These are phyloP conservation scores for Decorospora gaudefroyi DNA, from an alignment of 2,329 filamentous ascomycete genomes.

Conservation along the genomic window DNA sequence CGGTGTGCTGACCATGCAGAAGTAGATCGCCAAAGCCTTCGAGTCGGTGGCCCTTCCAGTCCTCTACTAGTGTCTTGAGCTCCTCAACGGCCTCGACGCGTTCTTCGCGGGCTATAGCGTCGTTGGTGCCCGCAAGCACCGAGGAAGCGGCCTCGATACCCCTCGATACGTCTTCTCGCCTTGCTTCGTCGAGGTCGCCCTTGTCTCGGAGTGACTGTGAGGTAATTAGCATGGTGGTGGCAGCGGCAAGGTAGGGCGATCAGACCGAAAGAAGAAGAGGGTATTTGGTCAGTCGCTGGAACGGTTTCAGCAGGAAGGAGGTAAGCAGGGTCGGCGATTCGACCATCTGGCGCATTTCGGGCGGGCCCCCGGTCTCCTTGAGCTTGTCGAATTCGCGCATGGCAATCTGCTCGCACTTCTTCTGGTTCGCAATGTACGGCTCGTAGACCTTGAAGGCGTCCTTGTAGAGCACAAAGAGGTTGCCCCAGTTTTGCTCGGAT, in stretches of 20 bases:
- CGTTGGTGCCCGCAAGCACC: constrained; percentile 83
- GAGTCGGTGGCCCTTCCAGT: constrained; percentile 93
- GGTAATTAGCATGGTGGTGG: constrained; percentile 7
- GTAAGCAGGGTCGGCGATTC: constrained; percentile 85
- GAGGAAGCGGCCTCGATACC: constrained; percentile 83
- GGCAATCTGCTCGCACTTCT: constrained; percentile 84
- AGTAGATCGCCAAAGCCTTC: constrained; percentile 90
- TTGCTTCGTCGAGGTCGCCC: constrained; percentile 69
- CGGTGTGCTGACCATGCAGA: constrained; percentile 86
- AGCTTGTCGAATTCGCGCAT: constrained; percentile 88
- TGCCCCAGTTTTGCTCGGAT: constrained; percentile 86
- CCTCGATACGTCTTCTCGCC: constrained; percentile 70
- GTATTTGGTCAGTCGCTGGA: constrained; percentile 94
- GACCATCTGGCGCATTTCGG: constrained; percentile 70
- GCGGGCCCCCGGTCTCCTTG: constrained; percentile 68
- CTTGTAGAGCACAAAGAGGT: constrained; percentile 82
- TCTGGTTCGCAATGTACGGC: constrained; percentile 95
- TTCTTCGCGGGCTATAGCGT: constrained; percentile 86
- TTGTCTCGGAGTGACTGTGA: constrained; percentile 82
- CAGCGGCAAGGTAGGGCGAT: constrained; percentile 2
- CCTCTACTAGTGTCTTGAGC: constrained; percentile 80
- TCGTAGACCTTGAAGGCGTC: constrained; percentile 92
- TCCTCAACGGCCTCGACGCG: constrained; percentile 83
- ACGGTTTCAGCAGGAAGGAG: constrained; percentile 92
- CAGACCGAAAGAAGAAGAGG: constrained; percentile 82